Evolutionary conservation across 257 asterid species (phyloP).

Genomic region (Thymus mandschuricus): DNA sequence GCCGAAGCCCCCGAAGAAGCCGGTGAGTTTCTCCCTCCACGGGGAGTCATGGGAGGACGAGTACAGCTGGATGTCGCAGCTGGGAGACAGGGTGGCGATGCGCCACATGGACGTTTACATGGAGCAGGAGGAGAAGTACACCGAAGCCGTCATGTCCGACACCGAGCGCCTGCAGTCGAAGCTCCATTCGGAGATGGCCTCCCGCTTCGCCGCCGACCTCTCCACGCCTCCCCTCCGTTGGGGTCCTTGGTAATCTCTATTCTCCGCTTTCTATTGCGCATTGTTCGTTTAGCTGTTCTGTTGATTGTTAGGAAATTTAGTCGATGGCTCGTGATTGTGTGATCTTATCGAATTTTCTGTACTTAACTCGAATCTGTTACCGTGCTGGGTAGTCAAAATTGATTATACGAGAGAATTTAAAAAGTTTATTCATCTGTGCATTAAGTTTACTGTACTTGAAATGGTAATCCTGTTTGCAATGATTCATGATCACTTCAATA

Average conservation of each 20-base stretch:
- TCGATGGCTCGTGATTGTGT: slow-evolving; percentile 10
- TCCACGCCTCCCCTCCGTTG: slow-evolving; percentile 87
- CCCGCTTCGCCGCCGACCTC: slow-evolving; percentile 74
- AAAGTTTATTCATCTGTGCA: neutral
- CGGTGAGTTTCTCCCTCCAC: slow-evolving; percentile 64
- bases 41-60: slow-evolving; percentile 90
- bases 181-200: slow-evolving; percentile 87
- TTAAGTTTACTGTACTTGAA: neutral
- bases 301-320: slow-evolving; percentile 14
- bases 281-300: neutral
- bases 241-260: slow-evolving; percentile 82
- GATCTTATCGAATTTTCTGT: neutral
- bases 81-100: slow-evolving; percentile 85
- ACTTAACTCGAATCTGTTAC: neutral
- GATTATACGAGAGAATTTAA: neutral
- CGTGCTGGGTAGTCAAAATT: neutral
- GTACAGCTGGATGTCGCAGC: slow-evolving; percentile 91
- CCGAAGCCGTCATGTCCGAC: slow-evolving; percentile 84
- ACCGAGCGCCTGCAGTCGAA: slow-evolving; percentile 77
- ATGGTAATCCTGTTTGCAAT: neutral
- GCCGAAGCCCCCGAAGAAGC: slow-evolving; percentile 87
- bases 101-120: slow-evolving; percentile 95
- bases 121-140: slow-evolving; percentile 99
- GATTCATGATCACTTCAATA: neutral
- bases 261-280: neutral